Evolutionary conservation across 345 rosid genomes (phyloP).

Genomic region (Acer yangbiense): DNA sequence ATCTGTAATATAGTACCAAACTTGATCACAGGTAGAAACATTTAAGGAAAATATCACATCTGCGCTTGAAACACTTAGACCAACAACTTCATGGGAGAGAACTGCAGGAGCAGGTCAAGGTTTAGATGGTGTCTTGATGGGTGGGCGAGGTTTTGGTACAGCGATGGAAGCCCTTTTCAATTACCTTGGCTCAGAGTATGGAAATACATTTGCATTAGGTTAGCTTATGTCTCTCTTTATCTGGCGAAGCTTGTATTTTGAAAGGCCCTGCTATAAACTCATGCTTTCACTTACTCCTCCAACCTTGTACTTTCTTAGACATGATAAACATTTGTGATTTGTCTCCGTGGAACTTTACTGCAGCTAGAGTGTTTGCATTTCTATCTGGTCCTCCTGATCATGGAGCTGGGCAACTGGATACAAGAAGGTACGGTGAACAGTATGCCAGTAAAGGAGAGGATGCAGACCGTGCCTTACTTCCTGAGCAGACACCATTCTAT

Average conservation of each 20-base stretch:
- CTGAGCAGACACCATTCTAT: slow-evolving; percentile 97
- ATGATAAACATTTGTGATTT: slow-evolving; percentile 8
- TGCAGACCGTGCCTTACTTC: slow-evolving; percentile 98
- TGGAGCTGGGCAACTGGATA: slow-evolving; percentile 97
- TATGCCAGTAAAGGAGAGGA: slow-evolving; percentile 99
- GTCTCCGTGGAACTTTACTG: slow-evolving; percentile 34
- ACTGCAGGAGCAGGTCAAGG: slow-evolving; percentile 76
- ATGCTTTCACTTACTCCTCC: slow-evolving; percentile 7
- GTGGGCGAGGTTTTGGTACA: slow-evolving; percentile 95
- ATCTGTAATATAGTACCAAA: slow-evolving; percentile 1
- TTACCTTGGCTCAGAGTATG: slow-evolving; percentile 95
- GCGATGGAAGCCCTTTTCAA: slow-evolving; percentile 96
- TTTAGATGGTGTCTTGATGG: slow-evolving; percentile 85
- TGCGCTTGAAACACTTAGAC: slow-evolving; percentile 95
- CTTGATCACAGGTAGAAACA: slow-evolving; percentile 68
- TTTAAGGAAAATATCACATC: slow-evolving; percentile 89
- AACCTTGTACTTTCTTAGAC: not conserved
- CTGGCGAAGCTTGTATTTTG: not conserved
- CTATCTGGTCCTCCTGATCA: slow-evolving; percentile 99
- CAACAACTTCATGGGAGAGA: slow-evolving; percentile 97
- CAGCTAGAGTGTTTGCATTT: slow-evolving; percentile 97
- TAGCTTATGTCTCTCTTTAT: slow-evolving; percentile 21
- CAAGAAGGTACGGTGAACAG: slow-evolving; percentile 96
- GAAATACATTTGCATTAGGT: slow-evolving; percentile 96
- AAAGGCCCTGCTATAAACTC: not conserved